Percentiles rank a stretch among this genome's conserved stretches.
Evolutionary conservation across 1,284 basidiomycete genomes (phyloP).

Genomic region (Microbotryum silenes-acaulis): DNA sequence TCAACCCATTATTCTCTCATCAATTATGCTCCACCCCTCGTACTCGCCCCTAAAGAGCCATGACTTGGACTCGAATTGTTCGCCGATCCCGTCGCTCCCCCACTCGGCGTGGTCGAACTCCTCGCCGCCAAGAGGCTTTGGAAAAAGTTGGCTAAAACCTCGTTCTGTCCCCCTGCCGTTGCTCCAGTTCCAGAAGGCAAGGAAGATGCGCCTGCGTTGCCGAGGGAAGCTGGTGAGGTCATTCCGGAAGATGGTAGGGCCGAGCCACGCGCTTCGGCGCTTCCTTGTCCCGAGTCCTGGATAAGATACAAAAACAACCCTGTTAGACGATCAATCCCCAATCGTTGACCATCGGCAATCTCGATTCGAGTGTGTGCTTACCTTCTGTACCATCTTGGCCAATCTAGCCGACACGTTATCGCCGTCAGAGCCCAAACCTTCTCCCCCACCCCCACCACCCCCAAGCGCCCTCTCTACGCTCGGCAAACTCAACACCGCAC

Average conservation of each 20-base stretch:
- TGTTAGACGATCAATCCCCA: no score
- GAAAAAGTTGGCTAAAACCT: slow-evolving; percentile 79
- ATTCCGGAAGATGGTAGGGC: slow-evolving; percentile 48
- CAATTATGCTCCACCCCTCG: no score
- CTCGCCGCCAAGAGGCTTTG: slow-evolving; percentile 54
- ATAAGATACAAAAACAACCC: no score
- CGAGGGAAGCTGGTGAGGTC: slow-evolving; percentile 38
- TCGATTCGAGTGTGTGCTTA: slow-evolving; percentile 2
- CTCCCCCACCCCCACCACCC: slow-evolving; percentile 39
- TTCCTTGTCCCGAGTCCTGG: no score
- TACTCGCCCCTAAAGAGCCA: no score
- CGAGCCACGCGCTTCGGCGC: no score
- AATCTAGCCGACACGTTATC: slow-evolving; percentile 7
- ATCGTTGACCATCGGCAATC: background rate
- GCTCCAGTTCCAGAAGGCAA: background rate
- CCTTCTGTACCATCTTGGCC: slow-evolving; percentile 34
- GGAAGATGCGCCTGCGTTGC: background rate
- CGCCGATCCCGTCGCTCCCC: no score
- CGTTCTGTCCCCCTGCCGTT: slow-evolving; percentile 47
- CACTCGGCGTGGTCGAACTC: no score
- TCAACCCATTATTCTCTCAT: no score
- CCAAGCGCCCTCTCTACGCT: slow-evolving; percentile 82
- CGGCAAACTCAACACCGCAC: slow-evolving; percentile 69
- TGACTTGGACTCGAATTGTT: no score
- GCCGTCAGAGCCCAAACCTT: slow-evolving; percentile 24